Evolutionary conservation across 352 stramenopile genomes (phyloP), one percentile per base, ranked within the genome.

Genomic region (Globisporangium nunn): DNA sequence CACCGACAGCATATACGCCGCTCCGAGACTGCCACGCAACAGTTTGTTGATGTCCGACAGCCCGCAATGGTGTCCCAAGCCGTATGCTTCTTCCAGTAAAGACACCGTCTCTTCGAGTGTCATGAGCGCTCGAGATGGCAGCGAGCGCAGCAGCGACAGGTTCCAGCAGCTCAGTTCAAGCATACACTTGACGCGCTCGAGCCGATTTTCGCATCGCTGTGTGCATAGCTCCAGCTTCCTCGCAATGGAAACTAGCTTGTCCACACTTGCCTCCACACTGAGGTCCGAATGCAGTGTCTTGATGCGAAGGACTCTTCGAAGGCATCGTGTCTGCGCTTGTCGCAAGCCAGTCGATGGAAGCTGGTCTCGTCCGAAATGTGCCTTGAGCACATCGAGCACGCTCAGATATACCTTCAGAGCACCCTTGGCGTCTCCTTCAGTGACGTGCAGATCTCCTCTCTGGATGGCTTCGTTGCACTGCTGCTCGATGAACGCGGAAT

Each of bases 121-220:
- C 18, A 71, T 59, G 59, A 87, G 79, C n/a, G 62, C 63, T 41
- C 65, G 67, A 39, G 59, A 52, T 31, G 67, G 70, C 2, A 57
- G 50, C 15, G 73, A 81, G 1, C 67, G 72, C 11, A 89, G 56
- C 18, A 89, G 51, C 17, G 41, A 56, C 14, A 70, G 46, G 54
- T 78, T 87, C 28, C 61, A 58, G 30, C 59, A 51, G 6, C 73
- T 78, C 14, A 91, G 56, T 56, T 76, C 61, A 46, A 75, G 69
- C 44, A 81, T 70, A 11, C 64, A 71, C 29, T 84, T 74, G n/a
- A 78, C 58, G 23, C 61, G 61, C 57, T 88, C 81, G 40, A 88
- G 35, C n/a, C 59, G 52, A 44, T 73, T 41, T 18, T 37, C 43
- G 44, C 78, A 88, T 15, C 52, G 47, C 11, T 75, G 71, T n/a